Percentiles rank a stretch among this genome's conserved stretches.
Conservation (phyloP, 2,329 filamentous ascomycete species). For the Penicillium glabrum region DNA sequence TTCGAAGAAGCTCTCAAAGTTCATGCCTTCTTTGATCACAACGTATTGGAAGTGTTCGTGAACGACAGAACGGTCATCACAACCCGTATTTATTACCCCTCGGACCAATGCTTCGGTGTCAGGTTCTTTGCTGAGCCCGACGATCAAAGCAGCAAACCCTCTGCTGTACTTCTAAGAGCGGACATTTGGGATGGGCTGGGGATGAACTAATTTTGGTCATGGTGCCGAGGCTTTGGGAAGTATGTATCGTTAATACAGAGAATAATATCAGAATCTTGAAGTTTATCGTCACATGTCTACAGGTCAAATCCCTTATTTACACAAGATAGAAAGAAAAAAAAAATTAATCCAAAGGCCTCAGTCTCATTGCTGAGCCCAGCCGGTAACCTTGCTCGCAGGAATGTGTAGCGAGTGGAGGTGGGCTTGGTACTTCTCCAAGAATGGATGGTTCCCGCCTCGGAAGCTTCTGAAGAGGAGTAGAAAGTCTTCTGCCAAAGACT, state of each 20-base stretch:
- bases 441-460: conserved; percentile 38
- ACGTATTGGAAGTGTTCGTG: conserved; percentile 48
- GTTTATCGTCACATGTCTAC: neutral
- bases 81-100: conserved; percentile 37
- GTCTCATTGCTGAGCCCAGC: conserved; percentile 20
- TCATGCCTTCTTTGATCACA: conserved; percentile 44
- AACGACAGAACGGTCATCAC: conserved; percentile 46
- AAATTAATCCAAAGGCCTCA: neutral
- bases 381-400: conserved; percentile 9
- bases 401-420: conserved; percentile 28
- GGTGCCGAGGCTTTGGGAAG: neutral
- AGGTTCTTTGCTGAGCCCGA: conserved; percentile 24
- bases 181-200: conserved; percentile 28
- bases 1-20: conserved; percentile 40
- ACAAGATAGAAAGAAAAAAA: neutral
- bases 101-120: conserved; percentile 11
- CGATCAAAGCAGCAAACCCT: neutral
- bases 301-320: neutral
- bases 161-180: conserved; percentile 17
- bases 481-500: conserved; percentile 30
- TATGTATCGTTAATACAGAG: neutral
- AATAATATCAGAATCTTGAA: neutral
- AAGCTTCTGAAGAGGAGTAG: conserved; percentile 34
- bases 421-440: conserved; percentile 32
- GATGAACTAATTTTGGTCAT: neutral